These are phyloP conservation scores for Pistacia atlantica DNA, from an alignment of 345 rosid species.

Conservation along the genomic window DNA sequence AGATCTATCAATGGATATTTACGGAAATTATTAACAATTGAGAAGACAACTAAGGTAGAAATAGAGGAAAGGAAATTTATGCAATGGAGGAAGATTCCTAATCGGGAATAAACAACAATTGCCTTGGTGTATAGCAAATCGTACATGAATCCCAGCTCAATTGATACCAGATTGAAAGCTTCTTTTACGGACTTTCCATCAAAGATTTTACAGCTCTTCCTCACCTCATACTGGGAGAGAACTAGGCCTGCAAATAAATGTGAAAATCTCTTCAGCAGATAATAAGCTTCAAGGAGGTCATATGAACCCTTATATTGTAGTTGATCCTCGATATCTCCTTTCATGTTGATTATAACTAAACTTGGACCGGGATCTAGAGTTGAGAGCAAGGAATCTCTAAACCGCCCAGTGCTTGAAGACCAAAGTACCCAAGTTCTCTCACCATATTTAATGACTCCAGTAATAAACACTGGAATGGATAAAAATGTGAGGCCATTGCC, in stretches of 20 bases:
- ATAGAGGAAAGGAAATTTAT: conserved; percentile 3
- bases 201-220: conserved; percentile 17
- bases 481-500: conserved; percentile 8
- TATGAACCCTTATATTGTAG: neutral
- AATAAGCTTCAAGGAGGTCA: conserved; percentile 26
- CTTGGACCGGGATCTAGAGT: neutral
- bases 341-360: neutral
- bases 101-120: neutral
- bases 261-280: conserved; percentile 27
- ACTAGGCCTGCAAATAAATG: conserved; percentile 30
- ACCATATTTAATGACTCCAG: conserved; percentile 37
- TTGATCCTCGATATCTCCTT: neutral
- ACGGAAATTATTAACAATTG: neutral
- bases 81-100: conserved; percentile 3
- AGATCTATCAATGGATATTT: neutral
- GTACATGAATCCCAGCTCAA: neutral
- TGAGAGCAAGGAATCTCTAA: conserved; percentile 21
- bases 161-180: conserved; percentile 13
- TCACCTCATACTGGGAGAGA: conserved; percentile 22
- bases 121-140: conserved; percentile 33
- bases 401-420: conserved; percentile 32
- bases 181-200: neutral
- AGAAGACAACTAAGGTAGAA: conserved; percentile 16
- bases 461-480: conserved; percentile 9
- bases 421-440: conserved; percentile 43